Evolutionary conservation across 768 basidiomycete genomes (phyloP).

Genomic region (Candolleomyces eurysporus): DNA sequence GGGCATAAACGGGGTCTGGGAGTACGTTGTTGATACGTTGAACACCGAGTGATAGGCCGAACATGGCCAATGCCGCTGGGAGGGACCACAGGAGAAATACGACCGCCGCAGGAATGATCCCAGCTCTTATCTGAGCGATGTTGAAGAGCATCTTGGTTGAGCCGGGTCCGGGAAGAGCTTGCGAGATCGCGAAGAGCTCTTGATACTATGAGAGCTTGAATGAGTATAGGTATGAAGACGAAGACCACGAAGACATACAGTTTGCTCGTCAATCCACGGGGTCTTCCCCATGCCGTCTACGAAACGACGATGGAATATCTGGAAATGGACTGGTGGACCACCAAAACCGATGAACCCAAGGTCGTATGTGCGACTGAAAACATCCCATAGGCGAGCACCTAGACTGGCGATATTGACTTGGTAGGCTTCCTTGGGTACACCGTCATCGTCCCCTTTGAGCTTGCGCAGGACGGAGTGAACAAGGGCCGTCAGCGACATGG

Average conservation of each 20-base stretch:
- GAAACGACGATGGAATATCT: slow-evolving; percentile 39
- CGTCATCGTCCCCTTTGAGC: neutral
- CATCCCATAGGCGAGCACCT: slow-evolving; percentile 25
- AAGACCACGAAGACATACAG: slow-evolving; percentile 21
- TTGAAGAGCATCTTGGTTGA: slow-evolving; percentile 48
- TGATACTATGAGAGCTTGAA: slow-evolving; percentile 25
- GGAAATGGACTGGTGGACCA: slow-evolving; percentile 49
- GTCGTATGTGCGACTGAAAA: slow-evolving; percentile 32
- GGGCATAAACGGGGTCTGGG: slow-evolving; percentile 43
- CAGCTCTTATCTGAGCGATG: slow-evolving; percentile 42
- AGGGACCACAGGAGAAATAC: slow-evolving; percentile 44
- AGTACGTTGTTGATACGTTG: slow-evolving; percentile 38
- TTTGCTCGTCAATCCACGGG: slow-evolving; percentile 42
- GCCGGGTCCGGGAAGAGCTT: slow-evolving; percentile 50
- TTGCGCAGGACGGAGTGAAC: slow-evolving; percentile 1
- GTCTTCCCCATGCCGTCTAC: slow-evolving; percentile 31
- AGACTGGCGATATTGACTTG: slow-evolving; percentile 16
- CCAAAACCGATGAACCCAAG: slow-evolving; percentile 48
- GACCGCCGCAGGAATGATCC: slow-evolving; percentile 37
- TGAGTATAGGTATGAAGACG: neutral
- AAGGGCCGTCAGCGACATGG: slow-evolving; percentile 11
- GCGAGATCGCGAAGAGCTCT: slow-evolving; percentile 47
- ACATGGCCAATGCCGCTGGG: slow-evolving; percentile 51
- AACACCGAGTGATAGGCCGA: slow-evolving; percentile 44
- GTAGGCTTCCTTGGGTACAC: slow-evolving; percentile 4